These are phyloP conservation scores for Amanita molliuscula DNA, from an alignment of 768 basidiomycete genomes.

Conservation along the genomic window DNA sequence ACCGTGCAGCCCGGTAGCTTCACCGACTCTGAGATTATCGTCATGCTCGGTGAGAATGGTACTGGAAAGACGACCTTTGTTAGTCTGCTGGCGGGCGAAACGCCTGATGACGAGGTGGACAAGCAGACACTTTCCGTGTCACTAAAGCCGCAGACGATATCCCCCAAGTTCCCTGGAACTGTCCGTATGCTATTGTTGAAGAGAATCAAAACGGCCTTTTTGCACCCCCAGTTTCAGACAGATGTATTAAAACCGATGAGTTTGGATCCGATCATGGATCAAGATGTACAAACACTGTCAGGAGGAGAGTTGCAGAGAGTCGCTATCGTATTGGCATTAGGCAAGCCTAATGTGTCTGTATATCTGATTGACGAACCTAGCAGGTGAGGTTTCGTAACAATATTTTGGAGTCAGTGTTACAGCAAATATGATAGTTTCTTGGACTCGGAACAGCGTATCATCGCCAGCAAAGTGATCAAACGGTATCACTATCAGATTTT, in stretches of 20 bases:
- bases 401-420: neutral
- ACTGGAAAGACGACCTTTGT: constrained; percentile 99
- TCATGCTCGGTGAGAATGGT: constrained; percentile 98
- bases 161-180: constrained; percentile 95
- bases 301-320: constrained; percentile 98
- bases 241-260: constrained; percentile 98
- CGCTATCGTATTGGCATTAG: constrained; percentile 88
- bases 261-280: constrained; percentile 90
- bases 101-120: constrained; percentile 76
- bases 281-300: constrained; percentile 95
- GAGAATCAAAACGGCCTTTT: constrained; percentile 90
- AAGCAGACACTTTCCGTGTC: constrained; percentile 82
- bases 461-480: constrained; percentile 96
- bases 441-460: constrained; percentile 99
- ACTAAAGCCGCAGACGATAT: constrained; percentile 97
- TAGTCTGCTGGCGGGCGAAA: constrained; percentile 87
- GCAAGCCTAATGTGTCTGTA: constrained; percentile 73
- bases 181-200: constrained; percentile 92
- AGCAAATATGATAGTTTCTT: constrained; percentile 51
- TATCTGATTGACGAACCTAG: constrained; percentile 96
- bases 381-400: constrained; percentile 32
- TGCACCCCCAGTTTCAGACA: constrained; percentile 99
- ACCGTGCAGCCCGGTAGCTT: constrained; percentile 85
- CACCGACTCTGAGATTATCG: constrained; percentile 99
- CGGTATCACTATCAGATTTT: constrained; percentile 36